Evolutionary conservation across 345 rosid species (phyloP), one percentile per base, ranked within the genome.

Genomic region (Syzygium oleosum): DNA sequence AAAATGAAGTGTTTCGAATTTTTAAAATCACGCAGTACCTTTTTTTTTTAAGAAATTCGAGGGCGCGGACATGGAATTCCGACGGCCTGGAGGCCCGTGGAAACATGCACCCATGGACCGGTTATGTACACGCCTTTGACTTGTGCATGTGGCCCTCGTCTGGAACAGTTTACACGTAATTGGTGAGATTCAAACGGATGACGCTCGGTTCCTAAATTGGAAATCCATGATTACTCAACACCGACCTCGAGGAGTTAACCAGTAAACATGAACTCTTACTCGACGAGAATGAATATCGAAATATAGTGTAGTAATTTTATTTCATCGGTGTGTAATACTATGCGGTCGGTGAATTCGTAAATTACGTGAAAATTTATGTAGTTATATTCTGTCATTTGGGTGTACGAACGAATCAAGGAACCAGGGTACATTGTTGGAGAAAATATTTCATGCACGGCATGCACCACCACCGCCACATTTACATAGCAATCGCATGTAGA

Each of bases 291-390:
- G 46, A 38, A 9, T 38, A 73, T 5, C 12, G 19, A 73, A 68
- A 68, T 55, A 10, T 55, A 25, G 11, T 21, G 27, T 9, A 21
- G 4, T 68, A 11, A 34, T 68, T 9, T 9, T 17, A 10, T 68
- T 25, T 59, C 12, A 25, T 25, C 7, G 4, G 0, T 59, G 25
- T 12, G 12, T 2, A 27, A 11, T 27, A 59, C 25, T 12, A 5
- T 27, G 29, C 2, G 0, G 6, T 61, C 19, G 0, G n/a, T n/a
- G 2, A 27, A 61, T 61, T 61, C 34, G n/a, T n/a, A n/a, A n/a
- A 5, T 61, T 0, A 6, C n/a, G 8, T 27, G 17, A n/a, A 61
- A 61, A 12, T 12, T 61, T 13, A 29, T n/a, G 34, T 13, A 61
- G 9, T 6, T 61, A 61, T n/a, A 6, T 61, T 27, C 2, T 12